Percentiles rank a stretch among this genome's conserved stretches.
Conservation (phyloP, 2,329 filamentous ascomycete genomes). For the Elsinoe perseae region DNA sequence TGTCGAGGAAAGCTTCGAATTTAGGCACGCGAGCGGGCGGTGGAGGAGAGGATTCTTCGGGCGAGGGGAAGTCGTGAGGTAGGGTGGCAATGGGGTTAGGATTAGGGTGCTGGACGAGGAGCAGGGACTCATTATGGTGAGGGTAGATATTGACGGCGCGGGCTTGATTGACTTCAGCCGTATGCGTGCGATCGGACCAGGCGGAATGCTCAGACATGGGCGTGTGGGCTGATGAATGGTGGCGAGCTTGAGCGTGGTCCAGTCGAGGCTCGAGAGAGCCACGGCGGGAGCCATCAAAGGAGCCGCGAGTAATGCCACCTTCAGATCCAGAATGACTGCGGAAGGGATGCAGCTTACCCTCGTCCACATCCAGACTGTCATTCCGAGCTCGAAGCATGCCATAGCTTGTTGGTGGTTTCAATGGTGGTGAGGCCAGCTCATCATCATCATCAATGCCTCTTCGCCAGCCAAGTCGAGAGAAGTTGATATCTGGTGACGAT, state of each 20-base stretch:
- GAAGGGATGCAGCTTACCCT: constrained; percentile 6
- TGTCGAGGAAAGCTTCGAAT: constrained; percentile 17
- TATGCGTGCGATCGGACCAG: constrained; percentile 40
- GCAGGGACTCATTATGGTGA: constrained; percentile 55
- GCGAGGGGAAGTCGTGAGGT: not conserved
- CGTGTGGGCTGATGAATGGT: constrained; percentile 16
- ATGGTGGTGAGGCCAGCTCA: constrained; percentile 15
- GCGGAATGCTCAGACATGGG: constrained; percentile 19
- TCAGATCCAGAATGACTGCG: constrained; percentile 8
- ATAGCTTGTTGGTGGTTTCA: constrained; percentile 8
- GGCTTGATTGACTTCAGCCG: constrained; percentile 53
- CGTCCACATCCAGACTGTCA: constrained; percentile 6
- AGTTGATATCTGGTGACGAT: not conserved
- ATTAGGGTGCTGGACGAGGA: constrained; percentile 52
- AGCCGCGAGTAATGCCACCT: constrained; percentile 4
- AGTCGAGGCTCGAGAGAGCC: constrained; percentile 15
- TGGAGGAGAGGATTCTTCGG: not conserved
- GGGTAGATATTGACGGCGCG: constrained; percentile 53
- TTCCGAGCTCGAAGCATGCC: not conserved
- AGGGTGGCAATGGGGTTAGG: not conserved
- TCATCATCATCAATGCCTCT: constrained; percentile 14
- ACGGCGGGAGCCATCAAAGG: constrained; percentile 14
- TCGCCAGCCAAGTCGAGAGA: constrained; percentile 12
- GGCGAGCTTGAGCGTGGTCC: constrained; percentile 11
- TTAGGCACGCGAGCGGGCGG: constrained; percentile 6